Conservation (phyloP, 352 stramenopile genomes). For the Pythium graminicola region DNA sequence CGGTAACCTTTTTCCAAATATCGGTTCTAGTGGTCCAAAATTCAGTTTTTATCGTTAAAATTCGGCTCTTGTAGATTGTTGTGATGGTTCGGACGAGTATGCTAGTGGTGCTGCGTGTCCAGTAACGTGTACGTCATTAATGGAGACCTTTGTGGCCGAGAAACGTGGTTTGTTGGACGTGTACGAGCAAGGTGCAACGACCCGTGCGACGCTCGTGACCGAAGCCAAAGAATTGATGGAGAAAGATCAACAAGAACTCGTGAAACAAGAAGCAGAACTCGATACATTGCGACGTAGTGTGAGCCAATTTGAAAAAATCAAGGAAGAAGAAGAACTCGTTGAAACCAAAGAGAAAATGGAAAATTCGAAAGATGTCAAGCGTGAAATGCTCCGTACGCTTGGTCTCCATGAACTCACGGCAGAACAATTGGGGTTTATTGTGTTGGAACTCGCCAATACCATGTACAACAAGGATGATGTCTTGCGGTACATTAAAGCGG, state of each 20-base stretch:
- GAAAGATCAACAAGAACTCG: slow-evolving; percentile 16
- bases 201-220: slow-evolving; percentile 30
- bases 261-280: slow-evolving; percentile 23
- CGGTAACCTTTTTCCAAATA: slow-evolving; percentile 25
- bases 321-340: slow-evolving; percentile 38
- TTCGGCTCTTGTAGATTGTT: slow-evolving; percentile 44
- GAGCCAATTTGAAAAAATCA: slow-evolving; percentile 39
- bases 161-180: slow-evolving; percentile 62
- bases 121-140: slow-evolving; percentile 34
- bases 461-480: slow-evolving; percentile 47
- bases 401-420: slow-evolving; percentile 50
- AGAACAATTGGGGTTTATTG: slow-evolving; percentile 50
- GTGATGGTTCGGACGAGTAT: slow-evolving; percentile 83
- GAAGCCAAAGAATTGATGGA: slow-evolving; percentile 29
- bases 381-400: slow-evolving; percentile 41
- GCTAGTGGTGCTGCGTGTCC: slow-evolving; percentile 40
- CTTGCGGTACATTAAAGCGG: slow-evolving; percentile 41
- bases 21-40: background rate
- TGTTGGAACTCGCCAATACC: slow-evolving; percentile 49
- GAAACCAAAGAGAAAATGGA: slow-evolving; percentile 29
- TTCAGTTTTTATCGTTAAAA: slow-evolving; percentile 23
- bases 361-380: slow-evolving; percentile 27
- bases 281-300: slow-evolving; percentile 27
- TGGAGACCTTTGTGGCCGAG: slow-evolving; percentile 35
- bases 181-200: slow-evolving; percentile 56